Evolutionary conservation across 352 stramenopile genomes (phyloP).

Genomic region (Globisporangium solare): DNA sequence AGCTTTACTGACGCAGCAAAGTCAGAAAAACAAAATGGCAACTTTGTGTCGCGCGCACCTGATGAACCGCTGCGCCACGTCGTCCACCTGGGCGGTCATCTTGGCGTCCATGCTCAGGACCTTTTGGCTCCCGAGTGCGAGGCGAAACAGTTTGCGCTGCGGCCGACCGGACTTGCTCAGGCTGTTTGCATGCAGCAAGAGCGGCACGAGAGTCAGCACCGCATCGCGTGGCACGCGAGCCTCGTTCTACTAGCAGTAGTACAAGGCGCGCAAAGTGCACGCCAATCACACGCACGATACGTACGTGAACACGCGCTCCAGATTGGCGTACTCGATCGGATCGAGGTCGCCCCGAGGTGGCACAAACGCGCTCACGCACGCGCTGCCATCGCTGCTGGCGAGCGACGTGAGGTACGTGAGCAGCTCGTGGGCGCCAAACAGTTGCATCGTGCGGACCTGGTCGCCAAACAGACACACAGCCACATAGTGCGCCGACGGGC

Average conservation of each 20-base stretch:
- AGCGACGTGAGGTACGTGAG: conserved; percentile 40
- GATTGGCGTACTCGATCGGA: conserved; percentile 57
- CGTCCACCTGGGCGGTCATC: conserved; percentile 42
- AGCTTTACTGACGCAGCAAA: conserved; percentile 19
- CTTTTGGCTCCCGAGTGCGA: conserved; percentile 51
- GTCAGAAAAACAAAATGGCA: not conserved
- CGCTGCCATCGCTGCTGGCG: conserved; percentile 25
- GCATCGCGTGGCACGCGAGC: not conserved
- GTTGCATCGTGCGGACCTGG: conserved; percentile 36
- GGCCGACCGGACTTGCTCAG: conserved; percentile 54
- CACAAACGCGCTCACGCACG: conserved; percentile 53
- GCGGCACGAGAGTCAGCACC: not conserved
- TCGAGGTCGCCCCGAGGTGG: conserved; percentile 60
- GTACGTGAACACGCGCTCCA: conserved; percentile 77
- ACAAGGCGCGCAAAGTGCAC: not conserved
- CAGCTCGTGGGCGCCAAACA: conserved; percentile 47
- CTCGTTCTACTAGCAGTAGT: too few relatives aligned
- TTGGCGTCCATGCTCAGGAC: conserved; percentile 71
- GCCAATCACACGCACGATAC: conserved; percentile 11
- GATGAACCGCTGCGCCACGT: conserved; percentile 37
- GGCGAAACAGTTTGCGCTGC: conserved; percentile 62
- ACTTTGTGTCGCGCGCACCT: conserved; percentile 16
- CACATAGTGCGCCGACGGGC: conserved; percentile 15
- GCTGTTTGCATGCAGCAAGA: conserved; percentile 11
- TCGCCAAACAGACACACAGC: conserved; percentile 70